Conservation (phyloP, 495 filamentous ascomycete genomes). For the Talaromyces borbonicus region DNA sequence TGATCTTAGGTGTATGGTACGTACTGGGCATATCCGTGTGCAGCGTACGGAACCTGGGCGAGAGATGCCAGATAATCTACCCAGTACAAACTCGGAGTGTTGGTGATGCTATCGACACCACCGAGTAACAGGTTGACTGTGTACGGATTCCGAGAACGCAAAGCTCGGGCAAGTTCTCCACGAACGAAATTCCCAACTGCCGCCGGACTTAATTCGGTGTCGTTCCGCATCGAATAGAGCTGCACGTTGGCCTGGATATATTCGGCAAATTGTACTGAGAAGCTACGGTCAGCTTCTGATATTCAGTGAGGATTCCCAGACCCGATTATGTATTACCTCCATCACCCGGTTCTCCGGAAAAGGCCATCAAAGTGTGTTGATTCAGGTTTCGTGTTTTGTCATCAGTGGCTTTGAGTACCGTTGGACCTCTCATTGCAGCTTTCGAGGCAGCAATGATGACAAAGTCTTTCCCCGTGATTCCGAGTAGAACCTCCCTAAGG, state of each 20-base stretch:
- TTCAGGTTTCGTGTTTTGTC: conserved; percentile 92
- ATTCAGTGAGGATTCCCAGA: not conserved
- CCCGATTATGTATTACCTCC: conserved; percentile 63
- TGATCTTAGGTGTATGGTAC: conserved; percentile 21
- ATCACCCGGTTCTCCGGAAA: conserved; percentile 90
- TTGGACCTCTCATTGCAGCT: conserved; percentile 92
- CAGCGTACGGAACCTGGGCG: conserved; percentile 85
- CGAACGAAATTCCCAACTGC: conserved; percentile 89
- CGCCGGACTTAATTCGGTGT: conserved; percentile 76
- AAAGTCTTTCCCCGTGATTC: conserved; percentile 98
- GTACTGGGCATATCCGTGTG: conserved; percentile 95
- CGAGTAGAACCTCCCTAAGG: conserved; percentile 89
- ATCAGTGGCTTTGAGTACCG: conserved; percentile 89
- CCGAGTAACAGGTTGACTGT: conserved; percentile 92
- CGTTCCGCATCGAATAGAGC: conserved; percentile 97
- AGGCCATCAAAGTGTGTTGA: conserved; percentile 92
- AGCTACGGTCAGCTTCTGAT: conserved; percentile 17
- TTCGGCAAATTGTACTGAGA: conserved; percentile 91
- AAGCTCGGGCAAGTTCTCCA: conserved; percentile 76
- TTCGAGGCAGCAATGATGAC: conserved; percentile 95
- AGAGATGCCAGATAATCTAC: conserved; percentile 89
- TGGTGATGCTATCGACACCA: conserved; percentile 78
- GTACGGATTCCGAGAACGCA: conserved; percentile 88
- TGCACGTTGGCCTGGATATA: conserved; percentile 97
- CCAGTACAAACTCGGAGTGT: conserved; percentile 89